phyloP scores from a whole-genome alignment of 208 protist species.

The Trypanosomatidae sp. region DNA sequence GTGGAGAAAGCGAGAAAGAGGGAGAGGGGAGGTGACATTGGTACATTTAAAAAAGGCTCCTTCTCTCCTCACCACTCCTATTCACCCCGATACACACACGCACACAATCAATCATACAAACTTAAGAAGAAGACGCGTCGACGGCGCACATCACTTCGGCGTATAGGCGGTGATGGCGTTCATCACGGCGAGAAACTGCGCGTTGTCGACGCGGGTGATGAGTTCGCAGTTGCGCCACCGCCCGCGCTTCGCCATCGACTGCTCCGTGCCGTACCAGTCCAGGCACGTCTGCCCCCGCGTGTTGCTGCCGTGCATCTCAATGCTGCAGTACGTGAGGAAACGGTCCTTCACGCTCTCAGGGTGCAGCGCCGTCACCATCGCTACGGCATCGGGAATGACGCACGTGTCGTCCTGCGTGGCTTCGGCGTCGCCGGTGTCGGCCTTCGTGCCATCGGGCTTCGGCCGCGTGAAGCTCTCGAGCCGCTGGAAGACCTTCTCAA shows the following conservation, averaged over 20 bases:
- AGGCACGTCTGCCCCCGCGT: slow-evolving; percentile 72
- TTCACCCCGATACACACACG: not conserved
- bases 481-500: slow-evolving; percentile 69
- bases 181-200: slow-evolving; percentile 27
- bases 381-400: slow-evolving; percentile 83
- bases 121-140: not conserved
- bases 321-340: slow-evolving; percentile 67
- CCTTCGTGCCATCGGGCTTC: slow-evolving; percentile 56
- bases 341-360: slow-evolving; percentile 56
- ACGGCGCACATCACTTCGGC: not conserved
- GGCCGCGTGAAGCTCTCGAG: slow-evolving; percentile 75
- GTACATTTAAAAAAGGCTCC: too few species aligned
- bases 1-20: not conserved
- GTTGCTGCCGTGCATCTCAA: slow-evolving; percentile 69
- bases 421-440: slow-evolving; percentile 71
- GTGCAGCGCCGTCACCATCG: slow-evolving; percentile 57
- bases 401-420: slow-evolving; percentile 79
- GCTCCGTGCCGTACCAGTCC: slow-evolving; percentile 86
- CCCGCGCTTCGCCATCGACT: slow-evolving; percentile 82
- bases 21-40: not conserved
- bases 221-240: slow-evolving; percentile 79
- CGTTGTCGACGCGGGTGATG: slow-evolving; percentile 30
- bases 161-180: slow-evolving; percentile 40
- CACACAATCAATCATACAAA: not conserved
- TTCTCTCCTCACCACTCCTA: too few species aligned